Conservation (phyloP, 768 basidiomycete genomes). For the Epithele typhae region DNA sequence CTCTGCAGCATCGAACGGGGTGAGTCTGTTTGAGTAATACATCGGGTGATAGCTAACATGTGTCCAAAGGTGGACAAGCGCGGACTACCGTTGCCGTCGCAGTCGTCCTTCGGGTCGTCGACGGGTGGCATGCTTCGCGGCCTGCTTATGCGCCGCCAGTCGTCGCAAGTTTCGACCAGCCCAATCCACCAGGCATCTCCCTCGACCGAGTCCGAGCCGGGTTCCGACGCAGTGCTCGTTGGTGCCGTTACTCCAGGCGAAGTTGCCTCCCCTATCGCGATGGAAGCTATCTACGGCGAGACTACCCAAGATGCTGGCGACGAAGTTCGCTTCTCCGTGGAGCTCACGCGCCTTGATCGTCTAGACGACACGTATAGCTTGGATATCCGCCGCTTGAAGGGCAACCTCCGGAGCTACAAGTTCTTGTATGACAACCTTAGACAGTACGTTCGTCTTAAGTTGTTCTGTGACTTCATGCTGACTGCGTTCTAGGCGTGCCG, state of each 20-base stretch:
- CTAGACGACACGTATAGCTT: conserved; percentile 88
- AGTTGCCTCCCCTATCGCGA: conserved; percentile 26
- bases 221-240: conserved; percentile 21
- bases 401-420: conserved; percentile 89
- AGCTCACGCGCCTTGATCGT: conserved; percentile 86
- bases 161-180: conserved; percentile 67
- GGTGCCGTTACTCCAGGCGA: conserved; percentile 13
- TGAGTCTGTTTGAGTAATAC: conserved; percentile 36
- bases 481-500: conserved; percentile 19
- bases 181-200: conserved; percentile 13
- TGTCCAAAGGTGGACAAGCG: conserved; percentile 74
- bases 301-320: conserved; percentile 80
- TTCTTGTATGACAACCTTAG: conserved; percentile 85
- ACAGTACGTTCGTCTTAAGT: conserved; percentile 53
- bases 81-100: conserved; percentile 80
- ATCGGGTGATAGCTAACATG: conserved; percentile 14
- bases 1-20: conserved; percentile 82
- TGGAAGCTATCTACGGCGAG: conserved; percentile 76
- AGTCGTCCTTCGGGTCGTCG: conserved; percentile 55
- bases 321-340: conserved; percentile 95
- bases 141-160: conserved; percentile 85
- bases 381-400: conserved; percentile 89
- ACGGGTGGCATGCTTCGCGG: conserved; percentile 82
- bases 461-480: not conserved
- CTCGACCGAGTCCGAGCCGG: conserved; percentile 17